These are phyloP conservation scores for Arthrinium phaeospermum DNA, from an alignment of 2,329 filamentous ascomycete genomes.

Conservation along the genomic window DNA sequence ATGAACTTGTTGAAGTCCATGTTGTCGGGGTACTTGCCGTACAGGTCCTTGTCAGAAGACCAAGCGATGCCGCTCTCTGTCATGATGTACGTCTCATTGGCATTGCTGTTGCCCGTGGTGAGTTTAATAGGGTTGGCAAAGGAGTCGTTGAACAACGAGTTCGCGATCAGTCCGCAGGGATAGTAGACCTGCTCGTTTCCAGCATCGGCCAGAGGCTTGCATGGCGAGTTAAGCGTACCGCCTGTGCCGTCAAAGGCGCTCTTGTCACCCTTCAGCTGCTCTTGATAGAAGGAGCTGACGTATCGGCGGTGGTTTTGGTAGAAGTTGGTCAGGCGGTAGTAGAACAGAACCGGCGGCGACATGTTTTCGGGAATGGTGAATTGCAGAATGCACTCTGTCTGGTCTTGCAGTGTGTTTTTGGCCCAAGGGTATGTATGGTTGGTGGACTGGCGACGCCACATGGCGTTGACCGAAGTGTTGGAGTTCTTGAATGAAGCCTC, in stretches of 20 bases:
- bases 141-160: slow-evolving; percentile 96
- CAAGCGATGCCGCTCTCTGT: slow-evolving; percentile 80
- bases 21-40: slow-evolving; percentile 57
- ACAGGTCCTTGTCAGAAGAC: slow-evolving; percentile 81
- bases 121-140: slow-evolving; percentile 70
- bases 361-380: slow-evolving; percentile 84
- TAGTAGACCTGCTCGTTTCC: slow-evolving; percentile 75
- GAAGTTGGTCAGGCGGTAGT: slow-evolving; percentile 96
- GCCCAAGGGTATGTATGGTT: slow-evolving; percentile 45
- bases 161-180: slow-evolving; percentile 94
- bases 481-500: slow-evolving; percentile 72
- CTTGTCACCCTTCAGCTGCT: slow-evolving; percentile 77
- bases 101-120: slow-evolving; percentile 49
- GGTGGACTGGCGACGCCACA: slow-evolving; percentile 43
- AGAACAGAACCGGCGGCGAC: slow-evolving; percentile 83
- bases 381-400: slow-evolving; percentile 68
- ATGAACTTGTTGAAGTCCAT: slow-evolving; percentile 65
- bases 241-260: slow-evolving; percentile 50
- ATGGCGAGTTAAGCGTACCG: slow-evolving; percentile 72
- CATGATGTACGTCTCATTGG: slow-evolving; percentile 72
- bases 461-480: slow-evolving; percentile 44
- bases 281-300: slow-evolving; percentile 83
- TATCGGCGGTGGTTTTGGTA: slow-evolving; percentile 99
- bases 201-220: slow-evolving; percentile 70
- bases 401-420: slow-evolving; percentile 29